These are phyloP conservation scores for Clitocybe nebularis DNA, from an alignment of 1,284 basidiomycete genomes.

Conservation along the genomic window DNA sequence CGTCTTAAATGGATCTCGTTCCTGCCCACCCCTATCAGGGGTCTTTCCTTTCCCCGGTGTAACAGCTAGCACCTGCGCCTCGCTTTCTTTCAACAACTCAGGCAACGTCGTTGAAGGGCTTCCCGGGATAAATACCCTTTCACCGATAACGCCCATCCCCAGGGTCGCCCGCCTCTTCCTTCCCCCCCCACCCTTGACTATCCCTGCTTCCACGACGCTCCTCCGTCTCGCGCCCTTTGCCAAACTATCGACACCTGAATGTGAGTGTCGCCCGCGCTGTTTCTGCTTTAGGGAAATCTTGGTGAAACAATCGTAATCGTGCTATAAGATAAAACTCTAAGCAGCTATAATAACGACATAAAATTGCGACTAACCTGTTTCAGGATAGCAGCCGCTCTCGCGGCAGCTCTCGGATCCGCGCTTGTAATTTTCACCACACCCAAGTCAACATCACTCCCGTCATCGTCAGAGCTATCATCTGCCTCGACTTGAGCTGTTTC, in stretches of 20 bases:
- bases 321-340: conserved; percentile 38
- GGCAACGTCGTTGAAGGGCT: conserved; percentile 50
- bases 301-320: conserved; percentile 81
- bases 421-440: conserved; percentile 74
- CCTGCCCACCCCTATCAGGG: conserved; percentile 3
- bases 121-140: conserved; percentile 51
- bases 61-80: conserved; percentile 38
- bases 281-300: conserved; percentile 38
- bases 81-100: conserved; percentile 56
- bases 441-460: conserved; percentile 30
- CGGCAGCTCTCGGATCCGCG: conserved; percentile 77
- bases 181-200: conserved; percentile 18
- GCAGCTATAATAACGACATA: conserved; percentile 6
- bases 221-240: conserved; percentile 11
- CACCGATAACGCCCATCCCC: conserved; percentile 44
- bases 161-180: conserved; percentile 30
- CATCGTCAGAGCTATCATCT: conserved; percentile 20
- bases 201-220: conserved; percentile 15
- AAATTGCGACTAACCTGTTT: conserved; percentile 56
- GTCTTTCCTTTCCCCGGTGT: conserved; percentile 7
- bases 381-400: conserved; percentile 85
- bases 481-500: conserved; percentile 8
- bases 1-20: conserved; percentile 24
- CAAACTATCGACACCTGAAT: background rate
- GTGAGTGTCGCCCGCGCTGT: conserved; percentile 17